Percentiles rank a stretch among this genome's conserved stretches.
Evolutionary conservation across 208 protist genomes (phyloP).

Genomic region (Trypanosoma rangeli): DNA sequence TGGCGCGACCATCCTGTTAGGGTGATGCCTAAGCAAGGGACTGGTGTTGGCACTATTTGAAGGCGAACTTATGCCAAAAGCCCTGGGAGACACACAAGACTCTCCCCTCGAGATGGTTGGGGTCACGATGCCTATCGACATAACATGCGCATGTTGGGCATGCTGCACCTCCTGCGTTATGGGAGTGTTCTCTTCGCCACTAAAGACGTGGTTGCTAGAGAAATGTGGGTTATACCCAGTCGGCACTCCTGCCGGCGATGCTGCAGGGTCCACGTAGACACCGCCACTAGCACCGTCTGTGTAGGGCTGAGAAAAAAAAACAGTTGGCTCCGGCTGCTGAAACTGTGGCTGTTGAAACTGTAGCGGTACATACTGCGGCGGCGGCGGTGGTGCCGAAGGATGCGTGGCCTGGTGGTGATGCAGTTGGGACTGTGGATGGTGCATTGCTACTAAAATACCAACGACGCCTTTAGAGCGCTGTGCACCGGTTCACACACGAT

Average conservation of each 20-base stretch:
- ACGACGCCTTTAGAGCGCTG: neutral
- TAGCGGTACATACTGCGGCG: conserved; percentile 4
- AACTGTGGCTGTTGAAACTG: conserved; percentile 27
- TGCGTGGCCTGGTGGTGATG: neutral
- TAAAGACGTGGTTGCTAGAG: conserved; percentile 2
- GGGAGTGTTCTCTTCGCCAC: neutral
- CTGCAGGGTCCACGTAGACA: neutral
- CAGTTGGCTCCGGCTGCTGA: conserved; percentile 17
- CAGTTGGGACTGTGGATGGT: neutral
- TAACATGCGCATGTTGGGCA: neutral
- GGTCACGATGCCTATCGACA: conserved; percentile 1
- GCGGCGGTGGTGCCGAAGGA: conserved; percentile 7
- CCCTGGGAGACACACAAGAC: conserved; percentile 7
- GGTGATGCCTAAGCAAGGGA: neutral
- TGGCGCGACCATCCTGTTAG: neutral
- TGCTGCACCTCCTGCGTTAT: neutral
- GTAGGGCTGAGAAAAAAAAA: conserved; percentile 14
- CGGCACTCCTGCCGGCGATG: neutral
- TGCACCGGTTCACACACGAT: too few relatives aligned
- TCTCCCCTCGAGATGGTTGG: conserved; percentile 1
- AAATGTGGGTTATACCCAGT: neutral
- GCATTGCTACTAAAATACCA: neutral
- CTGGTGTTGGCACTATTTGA: conserved; percentile 1
- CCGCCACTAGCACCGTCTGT: neutral
- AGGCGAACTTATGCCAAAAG: conserved; percentile 2